Evolutionary conservation across 2,329 filamentous ascomycete species (phyloP), one percentile per base, ranked within the genome.

Genomic region (Lasiodiplodia hormozganensis): DNA sequence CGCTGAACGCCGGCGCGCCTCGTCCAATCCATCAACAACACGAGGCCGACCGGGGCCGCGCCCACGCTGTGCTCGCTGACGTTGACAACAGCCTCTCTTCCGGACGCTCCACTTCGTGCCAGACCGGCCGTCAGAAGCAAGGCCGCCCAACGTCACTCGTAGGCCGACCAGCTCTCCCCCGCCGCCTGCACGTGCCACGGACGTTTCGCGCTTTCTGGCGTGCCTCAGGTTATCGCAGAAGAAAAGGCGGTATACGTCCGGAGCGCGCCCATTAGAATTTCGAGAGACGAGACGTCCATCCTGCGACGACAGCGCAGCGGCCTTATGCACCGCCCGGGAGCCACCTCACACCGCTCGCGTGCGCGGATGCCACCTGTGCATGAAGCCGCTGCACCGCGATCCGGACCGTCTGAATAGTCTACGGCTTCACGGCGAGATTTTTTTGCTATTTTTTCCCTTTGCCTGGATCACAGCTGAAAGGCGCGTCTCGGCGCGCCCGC

Each of bases 1-100:
- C 43, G 47, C 60, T 64, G 60, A 49, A 64, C 60, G 60, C 60
- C 31, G 60, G 60, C 60, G 60, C 60, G 43, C 54, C 54, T 60
- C 54, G 65, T 58, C 65, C 65, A 67, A 67, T 67, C 65, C 56
- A 67, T 60, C 65, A 52, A 51, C 65, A 67, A 67, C 65, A 67
- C 65, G 65, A 60, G 53, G 54, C 65, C 40, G 65, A 67, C 65
- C 65, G 31, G 54, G 65, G 65, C 65, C 52, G 16, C 23, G 43
- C 28, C 64, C 34, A 34, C 58, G 60, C 60, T 51, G 60, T 64
- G 60, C 60, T 52, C 60, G 43, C 60, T 64, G 43, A 64, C 60
- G 43, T 38, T 64, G 60, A n/a, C 43, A n/a, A 47, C 38, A 28
- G 57, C 36, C 56, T 43, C 36, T 43, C 28, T 21, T 12, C 51